Evolutionary conservation across 2,329 filamentous ascomycete genomes (phyloP), one percentile per base, ranked within the genome.

Genomic region (Achaetomium macrosporum): DNA sequence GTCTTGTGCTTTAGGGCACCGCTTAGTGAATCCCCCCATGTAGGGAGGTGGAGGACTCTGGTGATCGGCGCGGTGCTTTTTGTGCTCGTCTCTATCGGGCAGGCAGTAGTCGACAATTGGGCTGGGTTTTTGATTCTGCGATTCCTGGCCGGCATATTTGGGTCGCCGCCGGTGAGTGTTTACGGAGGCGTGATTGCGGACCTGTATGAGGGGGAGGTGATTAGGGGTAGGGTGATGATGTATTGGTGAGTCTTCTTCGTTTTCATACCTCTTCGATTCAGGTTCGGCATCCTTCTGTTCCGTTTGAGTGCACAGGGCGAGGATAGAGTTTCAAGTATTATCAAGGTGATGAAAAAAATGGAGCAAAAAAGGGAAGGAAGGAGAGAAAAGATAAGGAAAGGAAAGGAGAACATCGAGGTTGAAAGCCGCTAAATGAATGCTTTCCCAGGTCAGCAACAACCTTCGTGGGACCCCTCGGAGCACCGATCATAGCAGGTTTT

Each of bases 131-230:
- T 50, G 31, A 41, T 16, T 11, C n/a, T 50, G 15, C 6, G 47
- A 16, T 61, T 65, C 19, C 31, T 65, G 13, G 42, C 59, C 7
- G 63, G 63, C 29, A 61, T 56, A 4, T 59, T 62, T 35, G 63
- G 58, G 3, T 50, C 61, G 15, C 63, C 63, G n/a, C 63, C 63
- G 1, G 46, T 63, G 44, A 64, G 63, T 13, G 60, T 65, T 0
- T 62, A 59, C 3, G 63, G 63, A 13, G 63, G 63, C 0, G 60
- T 61, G 4, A 57, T 65, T 29, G 61, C 63, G 9, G 63, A 65
- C 50, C 54, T 64, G 12, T 62, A 56, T 40, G 25, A 45, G 5
- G 57, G 61, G 2, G 57, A 59, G 54, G 47, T 58, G 9, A 40
- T 42, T 11, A 55, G 63, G 42, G 63, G 63, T 10, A 47, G 56